phyloP scores from a whole-genome alignment of 805 yeast species.

The Lipomyces chichibuensis region DNA sequence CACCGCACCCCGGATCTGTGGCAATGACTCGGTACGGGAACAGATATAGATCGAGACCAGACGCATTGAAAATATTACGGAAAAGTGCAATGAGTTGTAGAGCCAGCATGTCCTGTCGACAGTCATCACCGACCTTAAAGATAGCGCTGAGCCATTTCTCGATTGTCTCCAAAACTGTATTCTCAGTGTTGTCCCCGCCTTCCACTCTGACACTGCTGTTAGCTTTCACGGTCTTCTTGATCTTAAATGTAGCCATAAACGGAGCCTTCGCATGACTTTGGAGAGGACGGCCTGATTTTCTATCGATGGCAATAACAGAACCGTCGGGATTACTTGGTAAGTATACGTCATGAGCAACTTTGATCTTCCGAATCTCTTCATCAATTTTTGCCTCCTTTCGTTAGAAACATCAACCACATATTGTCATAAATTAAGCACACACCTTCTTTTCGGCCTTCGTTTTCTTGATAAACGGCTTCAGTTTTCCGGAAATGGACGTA shows the following conservation, averaged over 20 bases:
- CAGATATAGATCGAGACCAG: conserved; percentile 87
- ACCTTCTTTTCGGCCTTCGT: conserved; percentile 93
- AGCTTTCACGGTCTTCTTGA: conserved; percentile 48
- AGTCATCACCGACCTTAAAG: conserved; percentile 98
- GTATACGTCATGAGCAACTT: conserved; percentile 79
- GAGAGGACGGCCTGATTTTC: conserved; percentile 89
- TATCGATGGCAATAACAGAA: conserved; percentile 82
- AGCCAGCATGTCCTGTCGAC: conserved; percentile 95
- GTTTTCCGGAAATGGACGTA: conserved; percentile 89
- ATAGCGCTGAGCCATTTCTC: conserved; percentile 93
- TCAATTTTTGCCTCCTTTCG: conserved; percentile 66
- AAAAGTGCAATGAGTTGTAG: conserved; percentile 89
- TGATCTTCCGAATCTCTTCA: conserved; percentile 84
- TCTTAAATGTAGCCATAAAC: conserved; percentile 92
- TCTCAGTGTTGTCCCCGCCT: conserved; percentile 35
- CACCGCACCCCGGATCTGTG: conserved; percentile 99
- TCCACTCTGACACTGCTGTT: conserved; percentile 40
- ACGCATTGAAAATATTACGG: conserved; percentile 83
- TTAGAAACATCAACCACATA: neutral
- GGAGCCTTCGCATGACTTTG: conserved; percentile 99
- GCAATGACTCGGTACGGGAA: conserved; percentile 96
- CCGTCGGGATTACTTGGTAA: conserved; percentile 98
- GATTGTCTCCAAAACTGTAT: conserved; percentile 44
- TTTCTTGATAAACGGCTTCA: conserved; percentile 91
- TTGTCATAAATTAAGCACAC: neutral